Conservation (phyloP, 495 filamentous ascomycete genomes). For the Trichoderma reesei region DNA sequence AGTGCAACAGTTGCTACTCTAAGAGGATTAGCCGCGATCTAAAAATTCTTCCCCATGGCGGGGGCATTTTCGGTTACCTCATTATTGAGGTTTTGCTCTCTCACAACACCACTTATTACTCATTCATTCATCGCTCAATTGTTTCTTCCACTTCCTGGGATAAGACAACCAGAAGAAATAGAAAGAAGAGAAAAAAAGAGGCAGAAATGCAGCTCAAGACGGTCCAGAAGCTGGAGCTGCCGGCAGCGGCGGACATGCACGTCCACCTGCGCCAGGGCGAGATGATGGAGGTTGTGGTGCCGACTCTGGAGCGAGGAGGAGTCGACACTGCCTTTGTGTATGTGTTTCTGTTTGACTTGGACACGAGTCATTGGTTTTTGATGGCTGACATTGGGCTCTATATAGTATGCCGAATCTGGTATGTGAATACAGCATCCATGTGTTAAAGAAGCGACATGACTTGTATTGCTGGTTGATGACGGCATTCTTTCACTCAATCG, state of each 20-base stretch:
- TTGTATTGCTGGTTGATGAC: not conserved
- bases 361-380: not conserved
- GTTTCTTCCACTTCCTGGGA: no score
- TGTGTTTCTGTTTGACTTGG: not conserved
- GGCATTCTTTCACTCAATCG: not conserved
- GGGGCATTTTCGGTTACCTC: no score
- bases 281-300: slow-evolving; percentile 76
- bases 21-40: no score
- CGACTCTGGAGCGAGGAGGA: slow-evolving; percentile 56
- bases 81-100: no score
- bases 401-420: slow-evolving; percentile 48
- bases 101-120: no score
- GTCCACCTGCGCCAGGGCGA: slow-evolving; percentile 67
- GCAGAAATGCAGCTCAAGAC: slow-evolving; percentile 32
- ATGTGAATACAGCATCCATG: slow-evolving; percentile 14
- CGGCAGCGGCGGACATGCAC: slow-evolving; percentile 54
- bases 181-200: not conserved
- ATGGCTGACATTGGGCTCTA: not conserved
- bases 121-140: no score
- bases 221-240: slow-evolving; percentile 45
- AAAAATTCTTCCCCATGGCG: no score
- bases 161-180: no score
- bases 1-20: no score
- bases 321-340: slow-evolving; percentile 69
- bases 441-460: not conserved